Evolutionary conservation across 1,284 basidiomycete species (phyloP), one percentile per base, ranked within the genome.

Genomic region (Takashimella tepidaria): DNA sequence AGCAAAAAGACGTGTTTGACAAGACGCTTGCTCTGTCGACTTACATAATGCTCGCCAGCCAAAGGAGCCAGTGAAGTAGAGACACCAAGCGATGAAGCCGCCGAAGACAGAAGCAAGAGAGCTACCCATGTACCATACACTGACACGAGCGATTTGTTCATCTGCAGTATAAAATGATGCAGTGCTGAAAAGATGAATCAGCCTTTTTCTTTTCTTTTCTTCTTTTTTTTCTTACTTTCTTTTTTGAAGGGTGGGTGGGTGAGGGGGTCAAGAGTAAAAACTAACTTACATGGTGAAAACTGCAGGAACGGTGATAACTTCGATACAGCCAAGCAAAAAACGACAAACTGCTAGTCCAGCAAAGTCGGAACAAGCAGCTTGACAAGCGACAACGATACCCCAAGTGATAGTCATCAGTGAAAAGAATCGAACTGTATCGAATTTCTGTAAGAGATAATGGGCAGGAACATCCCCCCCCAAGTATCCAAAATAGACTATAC

Each of bases 401-500:
- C 49, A 57, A 8, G 45, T 16, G 4, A 54, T 43, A n/a, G 31
- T 43, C 42, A 47, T 50, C 11, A 57, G 43, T 3, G 48, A 50
- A 24, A 52, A 42, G 40, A 50, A 55, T 41, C 41, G 19, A 16
- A 41, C 56, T 13, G 50, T 20, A 16, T 41, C 42, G 53, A 55
- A 41, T 24, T 47, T 49, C 41, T 57, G 56, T 19, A 57, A 20
- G 24, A 54, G 42, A 44, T 44, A 49, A 31, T 24, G 20, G 19
- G 53, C 42, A 16, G 56, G 56, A 22, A 57, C 31, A 13, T 57
- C 56, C 22, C 53, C 45, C 22, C 27, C 53, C 13, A 64, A 58
- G 48, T 67, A 69, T 11, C 67, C 72, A 53, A 65, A 57, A 5
- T 63, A 70, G 22, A 53, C 55, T 20, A 11, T 19, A 40, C 51